Conservation (phyloP, 1,284 basidiomycete species). For the Lignosus rhinocerotis region DNA sequence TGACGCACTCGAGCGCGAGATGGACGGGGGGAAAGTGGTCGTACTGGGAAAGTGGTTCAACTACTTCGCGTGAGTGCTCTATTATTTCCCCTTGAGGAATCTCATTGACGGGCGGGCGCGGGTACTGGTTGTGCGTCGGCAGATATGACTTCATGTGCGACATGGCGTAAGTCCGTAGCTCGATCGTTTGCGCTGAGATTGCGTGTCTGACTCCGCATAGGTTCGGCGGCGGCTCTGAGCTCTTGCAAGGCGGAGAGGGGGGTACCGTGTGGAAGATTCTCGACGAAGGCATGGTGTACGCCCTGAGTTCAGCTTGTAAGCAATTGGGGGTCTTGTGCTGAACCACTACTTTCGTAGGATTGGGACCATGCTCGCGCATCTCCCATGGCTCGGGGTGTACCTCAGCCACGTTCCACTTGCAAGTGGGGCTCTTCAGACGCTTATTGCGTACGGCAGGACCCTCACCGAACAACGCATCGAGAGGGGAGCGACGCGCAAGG, state of each 20-base stretch:
- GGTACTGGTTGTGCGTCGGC: neutral
- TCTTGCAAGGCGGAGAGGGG: constrained; percentile 28
- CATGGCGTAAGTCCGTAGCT: neutral
- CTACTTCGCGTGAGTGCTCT: neutral
- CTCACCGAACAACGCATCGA: constrained; percentile 16
- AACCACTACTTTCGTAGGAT: neutral
- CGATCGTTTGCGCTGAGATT: neutral
- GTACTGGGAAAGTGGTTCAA: constrained; percentile 5
- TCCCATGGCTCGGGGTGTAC: constrained; percentile 13
- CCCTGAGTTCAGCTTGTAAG: neutral
- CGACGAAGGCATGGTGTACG: constrained; percentile 21
- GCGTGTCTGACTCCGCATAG: constrained; percentile 9
- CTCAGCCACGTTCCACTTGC: constrained; percentile 1
- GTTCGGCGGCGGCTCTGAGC: constrained; percentile 31
- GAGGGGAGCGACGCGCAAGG: constrained; percentile 19
- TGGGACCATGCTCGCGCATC: constrained; percentile 9
- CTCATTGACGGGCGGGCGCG: too few relatives aligned
- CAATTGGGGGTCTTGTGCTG: neutral
- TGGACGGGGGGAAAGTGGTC: neutral
- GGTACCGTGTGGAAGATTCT: constrained; percentile 20
- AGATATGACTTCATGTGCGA: constrained; percentile 65
- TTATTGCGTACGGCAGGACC: constrained; percentile 4
- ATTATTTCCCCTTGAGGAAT: neutral
- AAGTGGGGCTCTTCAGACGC: neutral
- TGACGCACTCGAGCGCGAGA: neutral